A percentile compares a stretch with the other conserved stretches of the same genome.
Conservation (phyloP, 116 monocot species). For the Posidonia oceanica region DNA sequence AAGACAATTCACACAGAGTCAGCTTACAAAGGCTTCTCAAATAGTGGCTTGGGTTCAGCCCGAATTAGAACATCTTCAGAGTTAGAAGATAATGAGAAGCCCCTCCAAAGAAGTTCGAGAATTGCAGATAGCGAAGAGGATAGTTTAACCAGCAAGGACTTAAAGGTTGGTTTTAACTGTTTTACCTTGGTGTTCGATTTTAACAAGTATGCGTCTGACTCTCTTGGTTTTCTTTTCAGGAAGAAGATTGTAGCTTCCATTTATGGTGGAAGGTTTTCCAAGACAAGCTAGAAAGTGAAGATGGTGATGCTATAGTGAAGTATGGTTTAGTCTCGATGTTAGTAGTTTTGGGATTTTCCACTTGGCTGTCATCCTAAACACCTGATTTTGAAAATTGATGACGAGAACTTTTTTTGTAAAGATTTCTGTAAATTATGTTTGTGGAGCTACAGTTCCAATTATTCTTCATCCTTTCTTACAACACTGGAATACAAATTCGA, state of each 20-base stretch:
- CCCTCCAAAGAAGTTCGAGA: slow-evolving; percentile 11
- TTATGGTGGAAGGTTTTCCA: slow-evolving; percentile 43
- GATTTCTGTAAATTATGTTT: background rate
- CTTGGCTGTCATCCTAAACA: slow-evolving; percentile 28
- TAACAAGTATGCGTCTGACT: background rate
- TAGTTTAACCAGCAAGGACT: slow-evolving; percentile 2
- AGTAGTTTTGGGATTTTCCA: slow-evolving; percentile 38
- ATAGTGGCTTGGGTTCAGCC: slow-evolving; percentile 4
- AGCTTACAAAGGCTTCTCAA: slow-evolving; percentile 29
- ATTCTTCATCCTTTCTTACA: no score
- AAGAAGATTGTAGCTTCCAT: slow-evolving; percentile 24
- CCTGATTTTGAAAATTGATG: background rate
- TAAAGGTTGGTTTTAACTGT: slow-evolving; percentile 21
- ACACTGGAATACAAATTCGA: no score
- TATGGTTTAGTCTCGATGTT: slow-evolving; percentile 65
- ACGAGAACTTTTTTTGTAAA: background rate
- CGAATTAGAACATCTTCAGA: slow-evolving; percentile 1
- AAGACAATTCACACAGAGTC: slow-evolving; percentile 78
- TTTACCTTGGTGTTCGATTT: background rate
- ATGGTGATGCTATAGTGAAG: slow-evolving; percentile 37
- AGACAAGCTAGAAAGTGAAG: slow-evolving; percentile 24
- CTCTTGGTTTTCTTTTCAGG: slow-evolving; percentile 25
- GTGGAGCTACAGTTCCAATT: no score
- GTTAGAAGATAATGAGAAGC: slow-evolving; percentile 7
- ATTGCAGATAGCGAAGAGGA: slow-evolving; percentile 1